Evolutionary conservation across 2,329 filamentous ascomycete species (phyloP), one percentile per base, ranked within the genome.

Genomic region (Dichotomopilus funicola): DNA sequence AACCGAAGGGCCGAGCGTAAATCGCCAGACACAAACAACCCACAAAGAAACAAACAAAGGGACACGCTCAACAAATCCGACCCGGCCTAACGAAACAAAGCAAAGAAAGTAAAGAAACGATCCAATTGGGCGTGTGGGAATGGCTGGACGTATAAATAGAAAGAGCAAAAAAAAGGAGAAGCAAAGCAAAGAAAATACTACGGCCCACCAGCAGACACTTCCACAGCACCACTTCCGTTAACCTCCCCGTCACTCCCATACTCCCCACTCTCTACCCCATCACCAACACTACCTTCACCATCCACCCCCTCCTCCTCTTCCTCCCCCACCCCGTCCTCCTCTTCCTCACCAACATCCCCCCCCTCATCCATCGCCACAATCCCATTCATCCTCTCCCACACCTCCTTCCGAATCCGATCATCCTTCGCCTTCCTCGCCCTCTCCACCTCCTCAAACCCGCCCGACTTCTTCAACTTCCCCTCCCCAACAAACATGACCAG

Each of bases 381-480:
- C 10, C 82, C 83, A 63, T 86, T 86, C 73, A 80, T 78, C 43
- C 81, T 73, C 63, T 86, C 82, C 83, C 83, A 87, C 10, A 86
- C 88, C 70, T 96, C 91, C 64, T 83, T 86, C 55, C 91, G 79
- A 57, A 91, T 90, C 63, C 82, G 80, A 58, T 97, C 94, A 65
- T 99, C 94, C 69, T 92, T 95, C 38, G 85, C 82, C 67, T 86
- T 87, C 49, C 94, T 80, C 46, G 89, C 78, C 52, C 94, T 81
- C 73, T 99, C 94, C 0, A 91, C 87, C 73, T 99, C 94, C 70
- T 97, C 94, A 49, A 96, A 86, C 0, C 94, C 94, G 42, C 94
- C 94, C 11, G 88, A 91, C 79, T 97, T 97, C 80, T 96, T 97
- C 62, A 99, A 75, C 71, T 88, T 94, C 56, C 90, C 90, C 66